Percentiles rank a stretch among this genome's conserved stretches.
Conservation (phyloP, 1,284 basidiomycete genomes). For the Anthracocystis setariae region DNA sequence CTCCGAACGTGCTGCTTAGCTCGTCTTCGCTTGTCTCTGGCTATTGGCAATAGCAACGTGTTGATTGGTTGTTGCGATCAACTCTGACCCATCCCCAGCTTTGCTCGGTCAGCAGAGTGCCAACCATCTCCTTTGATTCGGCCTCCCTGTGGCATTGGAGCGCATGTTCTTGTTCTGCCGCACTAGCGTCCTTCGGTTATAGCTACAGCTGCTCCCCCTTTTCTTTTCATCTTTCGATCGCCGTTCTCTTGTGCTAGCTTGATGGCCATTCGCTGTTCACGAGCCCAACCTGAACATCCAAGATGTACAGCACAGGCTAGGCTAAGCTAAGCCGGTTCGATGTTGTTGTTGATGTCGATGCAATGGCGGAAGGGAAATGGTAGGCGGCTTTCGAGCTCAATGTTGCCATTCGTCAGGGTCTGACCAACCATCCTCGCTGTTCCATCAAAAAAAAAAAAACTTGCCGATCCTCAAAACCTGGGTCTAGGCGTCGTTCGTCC, state of each 20-base stretch:
- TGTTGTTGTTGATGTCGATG: too few relatives aligned
- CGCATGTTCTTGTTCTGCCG: not conserved
- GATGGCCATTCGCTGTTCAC: too few relatives aligned
- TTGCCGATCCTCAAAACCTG: constrained; percentile 35
- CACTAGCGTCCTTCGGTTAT: not conserved
- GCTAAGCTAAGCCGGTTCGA: too few relatives aligned
- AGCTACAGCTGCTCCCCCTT: not conserved
- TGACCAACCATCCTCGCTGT: constrained; percentile 3
- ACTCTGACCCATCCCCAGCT: not conserved
- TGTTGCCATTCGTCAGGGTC: constrained; percentile 16
- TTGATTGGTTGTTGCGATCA: constrained; percentile 23
- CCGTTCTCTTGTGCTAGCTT: too few relatives aligned
- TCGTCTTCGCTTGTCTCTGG: not conserved
- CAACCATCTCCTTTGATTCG: too few relatives aligned
- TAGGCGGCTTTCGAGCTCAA: too few relatives aligned
- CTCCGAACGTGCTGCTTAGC: not conserved
- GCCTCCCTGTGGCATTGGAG: too few relatives aligned
- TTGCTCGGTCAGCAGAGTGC: constrained; percentile 3
- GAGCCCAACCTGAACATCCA: too few relatives aligned
- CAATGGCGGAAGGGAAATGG: too few relatives aligned
- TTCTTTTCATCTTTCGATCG: too few relatives aligned
- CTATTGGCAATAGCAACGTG: constrained; percentile 27
- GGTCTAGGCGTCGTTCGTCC: constrained; percentile 5
- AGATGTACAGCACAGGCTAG: too few relatives aligned
- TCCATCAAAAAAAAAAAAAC: constrained; percentile 3